phyloP scores from a whole-genome alignment of 2,329 filamentous ascomycete genomes.

The Paraphoma chrysanthemicola region DNA sequence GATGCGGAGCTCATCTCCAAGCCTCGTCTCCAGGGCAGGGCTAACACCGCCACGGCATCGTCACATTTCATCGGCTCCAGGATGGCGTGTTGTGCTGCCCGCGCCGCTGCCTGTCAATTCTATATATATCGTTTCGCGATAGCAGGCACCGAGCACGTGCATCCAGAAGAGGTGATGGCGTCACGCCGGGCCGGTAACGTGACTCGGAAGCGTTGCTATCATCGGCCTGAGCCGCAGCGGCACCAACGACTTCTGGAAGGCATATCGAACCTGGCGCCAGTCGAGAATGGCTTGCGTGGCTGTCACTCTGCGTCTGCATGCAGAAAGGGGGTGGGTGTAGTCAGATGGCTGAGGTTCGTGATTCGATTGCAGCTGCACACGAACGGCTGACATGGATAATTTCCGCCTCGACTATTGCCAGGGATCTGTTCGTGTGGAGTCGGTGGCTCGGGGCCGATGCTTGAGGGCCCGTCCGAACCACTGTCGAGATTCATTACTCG shows the following conservation, averaged over 20 bases:
- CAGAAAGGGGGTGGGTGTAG: slow-evolving; percentile 1
- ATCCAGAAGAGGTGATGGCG: neutral
- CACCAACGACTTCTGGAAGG: slow-evolving; percentile 24
- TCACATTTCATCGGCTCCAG: slow-evolving; percentile 13
- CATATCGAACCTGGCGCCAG: slow-evolving; percentile 17
- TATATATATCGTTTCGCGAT: slow-evolving; percentile 19
- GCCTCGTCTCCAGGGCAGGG: slow-evolving; percentile 26
- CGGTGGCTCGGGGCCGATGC: neutral
- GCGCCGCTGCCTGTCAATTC: slow-evolving; percentile 17
- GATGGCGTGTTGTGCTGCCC: slow-evolving; percentile 22
- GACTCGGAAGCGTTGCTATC: slow-evolving; percentile 22
- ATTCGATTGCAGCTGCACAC: slow-evolving; percentile 10
- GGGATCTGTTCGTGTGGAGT: neutral
- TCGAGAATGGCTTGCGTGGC: slow-evolving; percentile 6
- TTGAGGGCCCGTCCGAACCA: neutral
- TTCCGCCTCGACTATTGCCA: slow-evolving; percentile 3
- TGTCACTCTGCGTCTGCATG: slow-evolving; percentile 8
- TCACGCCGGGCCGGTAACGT: slow-evolving; percentile 9
- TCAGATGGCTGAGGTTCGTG: slow-evolving; percentile 10
- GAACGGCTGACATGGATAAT: slow-evolving; percentile 5
- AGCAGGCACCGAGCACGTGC: slow-evolving; percentile 27
- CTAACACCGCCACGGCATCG: slow-evolving; percentile 31
- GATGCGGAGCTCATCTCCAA: slow-evolving; percentile 26
- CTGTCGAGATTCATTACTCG: neutral
- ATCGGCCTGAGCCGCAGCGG: slow-evolving; percentile 10